Evolutionary conservation across 345 rosid genomes (phyloP), one percentile per base, ranked within the genome.

Genomic region (Excoecaria agallocha): DNA sequence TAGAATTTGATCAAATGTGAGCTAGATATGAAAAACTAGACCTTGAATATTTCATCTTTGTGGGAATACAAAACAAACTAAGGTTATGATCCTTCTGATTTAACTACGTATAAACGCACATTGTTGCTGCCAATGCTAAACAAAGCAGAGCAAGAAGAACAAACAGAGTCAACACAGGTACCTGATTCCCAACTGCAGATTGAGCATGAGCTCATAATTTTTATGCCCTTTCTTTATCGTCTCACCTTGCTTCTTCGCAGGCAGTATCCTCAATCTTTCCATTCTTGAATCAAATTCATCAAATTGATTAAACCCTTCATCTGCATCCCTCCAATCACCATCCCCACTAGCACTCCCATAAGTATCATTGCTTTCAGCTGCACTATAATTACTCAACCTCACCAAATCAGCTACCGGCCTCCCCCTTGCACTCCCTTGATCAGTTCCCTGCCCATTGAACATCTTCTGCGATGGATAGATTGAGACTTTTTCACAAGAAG

Each of bases 141-240:
- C 25, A 68, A 22, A 25, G 24, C 66, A 55, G 57, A 17, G 38
- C 1, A 64, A 48, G 41, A 59, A 57, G 41, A 20, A 1, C 55
- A 19, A 22, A 49, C 43, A 71, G 15, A 70, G 3, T 19, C 8
- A 55, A n/a, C 11, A 56, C 16, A 37, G 58, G 2, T 84, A 93
- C 99, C 99, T 93, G 82, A 96, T 93, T 70, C 99, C 99, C 20
- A 93, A 75, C 86, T 96, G 99, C 81, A 96, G 87, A 81, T 96
- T 93, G 65, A 96, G 98, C 99, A 96, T 96, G 72, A 96, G 96
- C 10, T 96, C 98, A 73, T 91, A 96, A 72, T 96, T 96, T 82
- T 90, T 91, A 69, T 96, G 99, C 35, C 98, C 99, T 85, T 90
- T 96, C 4, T 91, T 82, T 70, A 96, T 93, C 2, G 94, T 93